Conservation (phyloP, 768 basidiomycete genomes). For the Mycena haematopus region DNA sequence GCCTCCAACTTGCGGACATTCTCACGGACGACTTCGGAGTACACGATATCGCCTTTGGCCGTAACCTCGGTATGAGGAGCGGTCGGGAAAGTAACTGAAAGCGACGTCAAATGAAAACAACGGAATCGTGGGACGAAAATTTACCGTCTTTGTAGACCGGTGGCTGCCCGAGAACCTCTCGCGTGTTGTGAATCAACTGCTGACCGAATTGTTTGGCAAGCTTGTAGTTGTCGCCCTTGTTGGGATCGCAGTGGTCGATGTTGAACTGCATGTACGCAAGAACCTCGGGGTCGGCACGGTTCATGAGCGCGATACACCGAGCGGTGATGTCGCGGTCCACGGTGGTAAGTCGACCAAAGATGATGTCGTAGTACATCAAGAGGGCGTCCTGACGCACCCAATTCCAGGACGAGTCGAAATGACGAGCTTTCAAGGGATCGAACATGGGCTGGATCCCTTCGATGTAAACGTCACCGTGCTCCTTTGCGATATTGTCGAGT, state of each 20-base stretch:
- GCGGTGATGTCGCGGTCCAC: slow-evolving; percentile 97
- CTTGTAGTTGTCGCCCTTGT: slow-evolving; percentile 88
- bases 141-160: slow-evolving; percentile 95
- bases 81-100: slow-evolving; percentile 93
- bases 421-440: slow-evolving; percentile 94
- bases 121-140: slow-evolving; percentile 35
- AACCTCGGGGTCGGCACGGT: slow-evolving; percentile 93
- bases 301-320: slow-evolving; percentile 96
- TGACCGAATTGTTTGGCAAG: slow-evolving; percentile 98
- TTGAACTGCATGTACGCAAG: slow-evolving; percentile 95
- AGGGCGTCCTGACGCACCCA: slow-evolving; percentile 98
- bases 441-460: slow-evolving; percentile 96
- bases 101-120: slow-evolving; percentile 16
- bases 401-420: slow-evolving; percentile 99
- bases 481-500: slow-evolving; percentile 86
- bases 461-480: slow-evolving; percentile 94
- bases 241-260: slow-evolving; percentile 82
- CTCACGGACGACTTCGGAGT: slow-evolving; percentile 93
- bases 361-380: slow-evolving; percentile 98
- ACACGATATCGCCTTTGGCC: slow-evolving; percentile 92
- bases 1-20: slow-evolving; percentile 97
- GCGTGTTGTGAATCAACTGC: slow-evolving; percentile 92
- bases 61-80: slow-evolving; percentile 95
- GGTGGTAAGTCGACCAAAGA: slow-evolving; percentile 91
- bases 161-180: slow-evolving; percentile 80